Percentiles rank a stretch among this genome's conserved stretches.
These are phyloP conservation scores for Lepidium didymum DNA, from an alignment of 345 rosid species.

Conservation along the genomic window DNA sequence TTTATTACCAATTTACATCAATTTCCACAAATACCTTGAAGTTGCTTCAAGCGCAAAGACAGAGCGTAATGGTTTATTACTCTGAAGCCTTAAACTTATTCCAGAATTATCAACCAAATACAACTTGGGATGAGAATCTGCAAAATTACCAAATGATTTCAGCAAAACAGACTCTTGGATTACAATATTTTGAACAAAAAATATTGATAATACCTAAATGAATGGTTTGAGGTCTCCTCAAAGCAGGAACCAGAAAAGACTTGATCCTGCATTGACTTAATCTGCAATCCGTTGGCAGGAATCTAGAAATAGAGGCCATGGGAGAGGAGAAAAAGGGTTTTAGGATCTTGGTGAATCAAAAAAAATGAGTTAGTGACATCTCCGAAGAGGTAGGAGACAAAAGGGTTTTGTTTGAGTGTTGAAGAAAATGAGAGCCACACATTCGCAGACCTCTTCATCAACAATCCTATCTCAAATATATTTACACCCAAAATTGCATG, in stretches of 20 bases:
- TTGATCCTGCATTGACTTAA: conserved; percentile 26
- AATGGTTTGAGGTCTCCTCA: conserved; percentile 22
- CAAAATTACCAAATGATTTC: background rate
- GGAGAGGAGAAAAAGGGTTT: background rate
- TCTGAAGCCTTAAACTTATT: conserved; percentile 31
- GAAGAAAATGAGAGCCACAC: conserved; percentile 20
- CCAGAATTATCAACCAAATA: conserved; percentile 28
- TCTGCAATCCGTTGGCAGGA: conserved; percentile 42
- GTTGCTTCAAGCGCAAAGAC: conserved; percentile 33
- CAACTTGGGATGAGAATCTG: conserved; percentile 39
- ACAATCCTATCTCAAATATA: conserved; percentile 15
- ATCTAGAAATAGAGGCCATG: conserved; percentile 70
- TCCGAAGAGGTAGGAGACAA: conserved; percentile 10
- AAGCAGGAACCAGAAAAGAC: conserved; percentile 21
- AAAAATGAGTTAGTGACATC: background rate
- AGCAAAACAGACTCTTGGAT: background rate
- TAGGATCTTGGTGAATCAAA: background rate
- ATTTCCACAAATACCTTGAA: conserved; percentile 37
- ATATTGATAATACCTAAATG: conserved; percentile 40
- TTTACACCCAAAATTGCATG: too few species aligned
- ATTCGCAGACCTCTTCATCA: background rate
- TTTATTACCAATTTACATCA: background rate
- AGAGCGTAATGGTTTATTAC: conserved; percentile 22
- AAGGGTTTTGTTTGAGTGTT: conserved; percentile 11
- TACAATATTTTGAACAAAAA: background rate